These are phyloP conservation scores for Plasmodium malariae DNA, from an alignment of 169 alveolate genomes.

Conservation along the genomic window DNA sequence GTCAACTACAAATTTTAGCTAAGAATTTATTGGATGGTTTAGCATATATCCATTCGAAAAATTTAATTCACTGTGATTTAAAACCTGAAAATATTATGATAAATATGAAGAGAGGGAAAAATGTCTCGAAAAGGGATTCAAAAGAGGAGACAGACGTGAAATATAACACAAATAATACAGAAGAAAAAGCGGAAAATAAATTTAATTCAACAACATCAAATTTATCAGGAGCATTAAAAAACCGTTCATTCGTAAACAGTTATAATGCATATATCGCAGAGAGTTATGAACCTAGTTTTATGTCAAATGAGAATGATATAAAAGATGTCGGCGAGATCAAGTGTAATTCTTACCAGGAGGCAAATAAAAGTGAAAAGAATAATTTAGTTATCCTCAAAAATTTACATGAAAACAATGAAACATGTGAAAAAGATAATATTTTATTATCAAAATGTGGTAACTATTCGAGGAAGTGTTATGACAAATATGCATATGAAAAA, in stretches of 20 bases:
- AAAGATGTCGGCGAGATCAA: too few relatives aligned
- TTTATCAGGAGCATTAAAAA: too few relatives aligned
- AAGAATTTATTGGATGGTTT: slow-evolving; percentile 69
- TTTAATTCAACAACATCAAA: too few relatives aligned
- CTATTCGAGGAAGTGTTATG: not conserved
- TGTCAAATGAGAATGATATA: not conserved
- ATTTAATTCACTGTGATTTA: slow-evolving; percentile 96
- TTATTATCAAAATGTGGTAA: not conserved
- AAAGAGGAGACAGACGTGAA: not conserved
- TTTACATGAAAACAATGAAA: not conserved
- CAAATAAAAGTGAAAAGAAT: not conserved
- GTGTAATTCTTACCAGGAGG: not conserved
- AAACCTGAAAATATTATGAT: slow-evolving; percentile 96
- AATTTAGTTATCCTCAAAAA: not conserved
- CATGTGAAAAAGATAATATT: not conserved
- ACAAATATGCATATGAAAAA: not conserved
- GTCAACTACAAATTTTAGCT: slow-evolving; percentile 69
- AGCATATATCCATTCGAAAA: slow-evolving; percentile 93
- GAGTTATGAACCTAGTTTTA: not conserved
- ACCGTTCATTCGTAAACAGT: too few relatives aligned
- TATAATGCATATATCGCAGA: not conserved
- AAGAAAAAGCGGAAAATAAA: too few relatives aligned
- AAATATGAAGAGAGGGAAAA: slow-evolving; percentile 52
- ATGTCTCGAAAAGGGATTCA: not conserved
- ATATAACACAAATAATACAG: not conserved